Percentiles rank a stretch among this genome's conserved stretches.
phyloP scores from a whole-genome alignment of 306 rosid genomes.

The Purshia tridentata region DNA sequence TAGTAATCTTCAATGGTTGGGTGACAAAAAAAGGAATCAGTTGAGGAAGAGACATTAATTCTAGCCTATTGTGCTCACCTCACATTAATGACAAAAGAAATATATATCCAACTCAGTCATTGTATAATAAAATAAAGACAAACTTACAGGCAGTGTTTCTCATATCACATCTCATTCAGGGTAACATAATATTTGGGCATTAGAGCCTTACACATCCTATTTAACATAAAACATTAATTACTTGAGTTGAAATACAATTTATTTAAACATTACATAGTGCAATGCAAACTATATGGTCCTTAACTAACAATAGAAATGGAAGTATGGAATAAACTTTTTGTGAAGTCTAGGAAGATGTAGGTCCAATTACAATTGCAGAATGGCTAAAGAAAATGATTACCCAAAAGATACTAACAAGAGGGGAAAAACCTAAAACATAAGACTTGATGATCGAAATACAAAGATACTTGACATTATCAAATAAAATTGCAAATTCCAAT shows the following conservation, averaged over 20 bases:
- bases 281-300: background rate
- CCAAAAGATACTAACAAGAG: background rate
- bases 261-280: background rate
- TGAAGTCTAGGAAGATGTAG: background rate
- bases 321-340: background rate
- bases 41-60: no score
- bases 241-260: slow-evolving; percentile 12
- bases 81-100: slow-evolving; percentile 10
- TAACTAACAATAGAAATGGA: background rate
- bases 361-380: slow-evolving; percentile 21
- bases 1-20: no score
- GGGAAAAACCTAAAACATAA: background rate
- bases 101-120: slow-evolving; percentile 10
- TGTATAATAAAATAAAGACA: slow-evolving; percentile 30
- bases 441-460: slow-evolving; percentile 2
- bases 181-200: slow-evolving; percentile 89
- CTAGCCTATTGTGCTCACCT: no score
- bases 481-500: slow-evolving; percentile 68
- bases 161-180: slow-evolving; percentile 89
- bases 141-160: slow-evolving; percentile 97
- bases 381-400: slow-evolving; percentile 8
- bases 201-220: slow-evolving; percentile 91
- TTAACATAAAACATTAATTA: slow-evolving; percentile 26
- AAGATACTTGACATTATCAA: slow-evolving; percentile 81
- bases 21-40: no score